Percentiles rank a stretch among this genome's conserved stretches.
These are phyloP conservation scores for Chytridium lagenaria DNA, from an alignment of 371 early-diverging fungal genomes.

Conservation along the genomic window DNA sequence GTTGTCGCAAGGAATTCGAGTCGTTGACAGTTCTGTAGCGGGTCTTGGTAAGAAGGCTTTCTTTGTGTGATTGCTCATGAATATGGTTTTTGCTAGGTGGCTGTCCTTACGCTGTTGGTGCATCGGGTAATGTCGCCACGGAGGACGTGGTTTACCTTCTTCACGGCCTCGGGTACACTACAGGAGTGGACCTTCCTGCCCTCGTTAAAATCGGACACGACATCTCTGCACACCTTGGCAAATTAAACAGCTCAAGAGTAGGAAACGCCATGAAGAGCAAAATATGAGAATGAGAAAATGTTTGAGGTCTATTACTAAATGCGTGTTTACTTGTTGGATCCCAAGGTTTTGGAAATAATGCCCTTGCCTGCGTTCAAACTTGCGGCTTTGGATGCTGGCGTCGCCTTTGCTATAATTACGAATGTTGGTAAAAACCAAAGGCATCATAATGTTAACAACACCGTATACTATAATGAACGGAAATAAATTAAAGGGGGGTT, in stretches of 20 bases:
- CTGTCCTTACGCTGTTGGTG: conserved; percentile 96
- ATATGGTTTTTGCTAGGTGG: conserved; percentile 75
- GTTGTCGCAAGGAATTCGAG: conserved; percentile 77
- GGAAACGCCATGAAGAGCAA: conserved; percentile 34
- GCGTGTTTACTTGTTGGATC: conserved; percentile 23
- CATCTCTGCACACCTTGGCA: conserved; percentile 78
- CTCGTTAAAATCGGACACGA: conserved; percentile 80
- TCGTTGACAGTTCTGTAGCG: conserved; percentile 91
- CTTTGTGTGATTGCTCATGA: background rate
- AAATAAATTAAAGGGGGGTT: background rate
- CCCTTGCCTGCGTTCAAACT: conserved; percentile 31
- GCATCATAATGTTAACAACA: too few species aligned
- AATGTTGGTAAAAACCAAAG: too few species aligned
- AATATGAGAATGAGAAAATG: background rate
- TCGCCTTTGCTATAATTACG: background rate
- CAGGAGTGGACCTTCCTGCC: conserved; percentile 77
- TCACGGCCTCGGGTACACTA: conserved; percentile 80
- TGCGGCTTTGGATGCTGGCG: conserved; percentile 22
- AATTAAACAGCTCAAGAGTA: conserved; percentile 45
- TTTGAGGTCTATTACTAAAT: background rate
- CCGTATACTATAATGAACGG: background rate
- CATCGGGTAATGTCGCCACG: conserved; percentile 95
- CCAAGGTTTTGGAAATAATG: conserved; percentile 27
- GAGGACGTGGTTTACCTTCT: conserved; percentile 97
- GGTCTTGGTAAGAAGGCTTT: conserved; percentile 68